Base-by-base conservation (phyloP, 139 green algal genomes). In the Yamagishiella unicocca region DNA sequence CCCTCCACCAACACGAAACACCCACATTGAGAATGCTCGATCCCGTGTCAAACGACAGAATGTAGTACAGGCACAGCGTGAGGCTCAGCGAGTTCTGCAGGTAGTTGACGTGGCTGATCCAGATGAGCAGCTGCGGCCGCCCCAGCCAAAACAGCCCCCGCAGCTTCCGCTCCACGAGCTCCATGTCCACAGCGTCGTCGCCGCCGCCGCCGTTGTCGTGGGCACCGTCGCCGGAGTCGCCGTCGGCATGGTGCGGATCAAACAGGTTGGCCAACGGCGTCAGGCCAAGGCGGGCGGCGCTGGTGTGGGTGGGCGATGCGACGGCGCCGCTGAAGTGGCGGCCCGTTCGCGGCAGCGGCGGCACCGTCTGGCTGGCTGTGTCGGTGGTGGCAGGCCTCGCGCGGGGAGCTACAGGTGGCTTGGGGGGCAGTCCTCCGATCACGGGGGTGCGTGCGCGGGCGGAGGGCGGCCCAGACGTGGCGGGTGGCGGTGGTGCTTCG, bases 1-100 rank as follows among this genome's bases (percentile, higher is more conserved):
- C n/a, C n/a, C n/a, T n/a, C n/a, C n/a, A n/a, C n/a, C n/a, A n/a
- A n/a, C n/a, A n/a, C n/a, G n/a, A n/a, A 27, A 70, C 62, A 29
- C 70, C 24, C 40, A 80, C 72, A 10, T 25, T 5, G 12, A 85
- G 61, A 61, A 85, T 85, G 77, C 77, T 85, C 40, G 29, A 62
- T 31, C 42, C 38, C 0, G 37, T 84, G 43, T 25, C 62, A 40
- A 46, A 75, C 61, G 61, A 40, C 55, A 75, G 27, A 21, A 86
- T 73, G 62, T 50, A 67, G 80, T 86, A 86, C 24, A 77, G 37
- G 42, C 64, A 77, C 21, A 86, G 61, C 66, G 80, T 86, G 31
- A 86, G 21, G 45, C 80, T 86, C n/a, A 86, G 62, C 42, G 58
- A 76, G 61, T 86, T 86, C 42, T 86, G 62, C n/a, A 86, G 64